Evolutionary conservation across 306 rosid species (phyloP).

Genomic region (Lithocarpus polystachyus): DNA sequence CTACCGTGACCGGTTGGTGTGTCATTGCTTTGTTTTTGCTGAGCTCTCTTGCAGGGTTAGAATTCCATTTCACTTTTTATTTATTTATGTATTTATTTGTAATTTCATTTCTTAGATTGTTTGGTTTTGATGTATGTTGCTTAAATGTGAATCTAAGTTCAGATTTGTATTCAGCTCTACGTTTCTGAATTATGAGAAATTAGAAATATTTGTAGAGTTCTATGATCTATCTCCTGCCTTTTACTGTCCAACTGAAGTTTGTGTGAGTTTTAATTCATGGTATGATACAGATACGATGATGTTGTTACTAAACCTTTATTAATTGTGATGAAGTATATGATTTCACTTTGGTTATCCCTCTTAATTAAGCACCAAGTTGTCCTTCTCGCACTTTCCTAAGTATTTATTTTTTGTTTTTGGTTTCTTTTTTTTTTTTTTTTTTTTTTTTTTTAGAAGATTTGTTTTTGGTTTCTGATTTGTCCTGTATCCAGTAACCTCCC

Average conservation of each 20-base stretch:
- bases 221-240: background rate
- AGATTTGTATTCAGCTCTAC: background rate
- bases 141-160: background rate
- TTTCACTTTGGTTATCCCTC: background rate
- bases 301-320: background rate
- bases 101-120: background rate
- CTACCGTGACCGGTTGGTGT: conserved; percentile 86
- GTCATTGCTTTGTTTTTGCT: conserved; percentile 75
- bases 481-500: background rate
- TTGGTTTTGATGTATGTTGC: background rate
- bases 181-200: background rate
- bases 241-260: background rate
- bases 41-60: conserved; percentile 85
- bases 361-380: background rate
- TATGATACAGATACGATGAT: background rate
- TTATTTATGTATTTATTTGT: background rate
- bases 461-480: background rate
- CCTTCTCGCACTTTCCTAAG: background rate
- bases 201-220: background rate
- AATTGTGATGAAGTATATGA: background rate
- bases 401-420: too few species aligned
- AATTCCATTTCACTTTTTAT: conserved; percentile 16
- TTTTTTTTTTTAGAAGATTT: too few species aligned
- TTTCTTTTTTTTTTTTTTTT: too few species aligned
- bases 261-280: background rate